Conservation (phyloP, 768 basidiomycete genomes). For the Kwoniella dejecticola region DNA sequence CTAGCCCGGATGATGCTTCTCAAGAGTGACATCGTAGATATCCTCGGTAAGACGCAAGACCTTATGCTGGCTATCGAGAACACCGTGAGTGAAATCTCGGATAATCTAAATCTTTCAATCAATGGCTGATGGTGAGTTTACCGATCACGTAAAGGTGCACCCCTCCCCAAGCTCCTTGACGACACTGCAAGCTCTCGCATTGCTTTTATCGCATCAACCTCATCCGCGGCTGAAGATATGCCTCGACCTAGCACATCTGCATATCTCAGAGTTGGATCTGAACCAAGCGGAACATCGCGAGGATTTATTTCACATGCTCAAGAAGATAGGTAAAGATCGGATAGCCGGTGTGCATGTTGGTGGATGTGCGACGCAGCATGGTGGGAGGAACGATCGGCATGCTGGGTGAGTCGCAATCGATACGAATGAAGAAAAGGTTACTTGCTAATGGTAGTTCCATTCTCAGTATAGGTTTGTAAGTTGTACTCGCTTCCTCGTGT, state of each 20-base stretch:
- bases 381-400: constrained; percentile 19
- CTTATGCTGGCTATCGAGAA: constrained; percentile 26
- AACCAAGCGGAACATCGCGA: neutral
- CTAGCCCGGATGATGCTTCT: neutral
- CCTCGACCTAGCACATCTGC: constrained; percentile 25
- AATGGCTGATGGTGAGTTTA: neutral
- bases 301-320: constrained; percentile 7
- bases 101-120: too few species aligned
- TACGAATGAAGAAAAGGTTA: neutral
- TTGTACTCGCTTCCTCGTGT: neutral
- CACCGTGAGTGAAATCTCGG: constrained; percentile 18
- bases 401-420: constrained; percentile 10
- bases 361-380: constrained; percentile 15
- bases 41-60: neutral
- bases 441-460: neutral
- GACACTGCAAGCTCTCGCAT: constrained; percentile 1
- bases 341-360: constrained; percentile 25
- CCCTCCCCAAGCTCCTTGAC: constrained; percentile 8
- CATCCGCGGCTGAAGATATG: constrained; percentile 18
- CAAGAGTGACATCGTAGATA: neutral
- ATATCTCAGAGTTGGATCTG: constrained; percentile 23
- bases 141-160: neutral
- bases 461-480: constrained; percentile 23
- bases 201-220: constrained; percentile 1
- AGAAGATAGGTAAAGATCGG: constrained; percentile 4